These are phyloP conservation scores for Cyclanthera cordifolia DNA, from an alignment of 306 rosid genomes.

Conservation along the genomic window DNA sequence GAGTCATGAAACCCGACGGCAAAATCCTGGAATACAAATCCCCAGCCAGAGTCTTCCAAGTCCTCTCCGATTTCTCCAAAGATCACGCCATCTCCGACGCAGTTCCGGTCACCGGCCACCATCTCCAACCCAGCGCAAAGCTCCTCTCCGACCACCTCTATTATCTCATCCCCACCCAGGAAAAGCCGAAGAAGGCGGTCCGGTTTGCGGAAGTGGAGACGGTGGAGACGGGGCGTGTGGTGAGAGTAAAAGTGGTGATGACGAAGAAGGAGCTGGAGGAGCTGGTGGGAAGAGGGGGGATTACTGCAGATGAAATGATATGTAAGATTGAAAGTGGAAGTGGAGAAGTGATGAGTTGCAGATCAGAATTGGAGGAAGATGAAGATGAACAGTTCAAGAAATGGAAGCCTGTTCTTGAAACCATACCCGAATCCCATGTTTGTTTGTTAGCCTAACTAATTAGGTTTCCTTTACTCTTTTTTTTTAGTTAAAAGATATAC, in stretches of 20 bases:
- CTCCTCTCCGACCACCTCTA: conserved; percentile 36
- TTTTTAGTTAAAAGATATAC: not conserved
- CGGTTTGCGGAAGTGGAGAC: conserved; percentile 39
- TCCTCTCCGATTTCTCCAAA: conserved; percentile 44
- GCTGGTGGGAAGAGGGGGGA: conserved; percentile 47
- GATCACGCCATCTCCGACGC: too few species aligned
- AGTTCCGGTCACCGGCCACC: conserved; percentile 27
- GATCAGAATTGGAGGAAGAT: conserved; percentile 9
- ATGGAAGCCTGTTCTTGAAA: conserved; percentile 68
- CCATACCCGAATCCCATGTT: conserved; percentile 51
- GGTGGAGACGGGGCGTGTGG: conserved; percentile 28
- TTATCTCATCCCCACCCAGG: conserved; percentile 38
- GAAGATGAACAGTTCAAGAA: conserved; percentile 15
- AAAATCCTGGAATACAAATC: too few species aligned
- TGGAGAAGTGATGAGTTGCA: conserved; percentile 15
- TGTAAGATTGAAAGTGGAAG: conserved; percentile 23
- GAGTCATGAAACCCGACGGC: too few species aligned
- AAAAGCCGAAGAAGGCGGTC: conserved; percentile 45
- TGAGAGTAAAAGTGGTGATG: conserved; percentile 65
- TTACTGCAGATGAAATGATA: conserved; percentile 40
- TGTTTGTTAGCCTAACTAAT: conserved; percentile 21
- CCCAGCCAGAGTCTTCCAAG: too few species aligned
- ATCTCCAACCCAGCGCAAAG: too few species aligned
- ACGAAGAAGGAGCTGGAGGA: conserved; percentile 51
- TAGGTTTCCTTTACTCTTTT: not conserved